Base-by-base conservation (phyloP, 331 rosid genomes). In the Pyracantha coccinea region DNA sequence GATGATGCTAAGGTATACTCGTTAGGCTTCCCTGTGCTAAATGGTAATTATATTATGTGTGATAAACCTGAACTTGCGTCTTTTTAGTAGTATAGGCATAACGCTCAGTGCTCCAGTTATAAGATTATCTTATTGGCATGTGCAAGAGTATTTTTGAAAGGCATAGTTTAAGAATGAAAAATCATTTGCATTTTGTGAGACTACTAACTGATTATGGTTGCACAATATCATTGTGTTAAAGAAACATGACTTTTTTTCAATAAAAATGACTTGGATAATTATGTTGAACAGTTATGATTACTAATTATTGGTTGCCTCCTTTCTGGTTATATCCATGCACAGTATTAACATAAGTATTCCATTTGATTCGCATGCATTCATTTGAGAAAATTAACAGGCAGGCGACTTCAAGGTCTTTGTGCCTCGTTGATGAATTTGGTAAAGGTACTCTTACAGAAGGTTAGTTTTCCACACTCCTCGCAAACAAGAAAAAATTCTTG, bases 391-490 rank as follows among this genome's bases (percentile, higher is more conserved):
- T 61, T 44, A 73, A 73, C 87, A 94, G 99, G 91, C 96, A 88
- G 82, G 92, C 99, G 66, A 94, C 95, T 71, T 81, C 96, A 62
- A 82, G 77, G 71, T 94, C 99, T 68, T 31, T 91, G 71, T 94
- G 99, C 82, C 79, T 94, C 65, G 80, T 90, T 74, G 99, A 91
- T 83, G 99, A 94, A 85, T 94, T 94, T 83, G 99, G 97, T 73
- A 94, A 94, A 88, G 98, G 98, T 35, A 94, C 97, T 74, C 99
- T 94, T 65, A 94, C 93, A 45, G 99, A 91, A 94, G 99, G 97
- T 94, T 81, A 70, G 91, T 75, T 81, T 82, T 84, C 72, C 73
- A 14, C 68, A 5, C 32, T 1, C 31, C 54, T 15, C n/a, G 59
- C 55, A 57, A 38, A 31, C 61, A 31, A 72, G 25, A 74, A 63